Conservation (phyloP, 441 rosid genomes). For the Bruguiera hainesii region DNA sequence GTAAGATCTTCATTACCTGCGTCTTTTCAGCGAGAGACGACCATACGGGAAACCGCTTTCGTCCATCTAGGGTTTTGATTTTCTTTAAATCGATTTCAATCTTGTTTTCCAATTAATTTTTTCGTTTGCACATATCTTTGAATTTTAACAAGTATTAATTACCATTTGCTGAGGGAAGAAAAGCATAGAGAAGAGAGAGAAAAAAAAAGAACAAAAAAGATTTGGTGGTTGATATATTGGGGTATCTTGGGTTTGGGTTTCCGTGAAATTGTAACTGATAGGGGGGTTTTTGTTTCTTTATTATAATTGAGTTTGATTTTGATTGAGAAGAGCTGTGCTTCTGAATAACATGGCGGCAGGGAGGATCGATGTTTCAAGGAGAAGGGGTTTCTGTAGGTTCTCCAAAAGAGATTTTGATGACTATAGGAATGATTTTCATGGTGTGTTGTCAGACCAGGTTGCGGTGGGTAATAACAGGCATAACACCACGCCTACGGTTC, state of each 20-base stretch:
- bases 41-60: background rate
- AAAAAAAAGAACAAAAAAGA: background rate
- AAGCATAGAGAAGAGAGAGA: background rate
- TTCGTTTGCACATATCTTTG: conserved; percentile 3
- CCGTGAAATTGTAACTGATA: conserved; percentile 1
- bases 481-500: conserved; percentile 13
- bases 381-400: conserved; percentile 23
- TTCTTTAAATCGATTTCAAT: conserved; percentile 6
- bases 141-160: background rate
- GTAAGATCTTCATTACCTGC: conserved; percentile 49
- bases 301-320: conserved; percentile 29
- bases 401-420: conserved; percentile 29
- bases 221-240: conserved; percentile 8
- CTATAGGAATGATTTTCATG: conserved; percentile 19
- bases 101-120: conserved; percentile 4
- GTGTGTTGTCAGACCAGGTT: conserved; percentile 24
- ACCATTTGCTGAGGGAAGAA: background rate
- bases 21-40: conserved; percentile 34
- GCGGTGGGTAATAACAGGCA: conserved; percentile 23
- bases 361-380: conserved; percentile 48
- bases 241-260: conserved; percentile 19
- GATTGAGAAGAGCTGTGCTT: conserved; percentile 56
- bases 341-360: conserved; percentile 77
- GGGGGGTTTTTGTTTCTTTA: conserved; percentile 5
- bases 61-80: conserved; percentile 35